Evolutionary conservation across 352 stramenopile genomes (phyloP), one percentile per base, ranked within the genome.

Genomic region (Phytopythium mirpurense): DNA sequence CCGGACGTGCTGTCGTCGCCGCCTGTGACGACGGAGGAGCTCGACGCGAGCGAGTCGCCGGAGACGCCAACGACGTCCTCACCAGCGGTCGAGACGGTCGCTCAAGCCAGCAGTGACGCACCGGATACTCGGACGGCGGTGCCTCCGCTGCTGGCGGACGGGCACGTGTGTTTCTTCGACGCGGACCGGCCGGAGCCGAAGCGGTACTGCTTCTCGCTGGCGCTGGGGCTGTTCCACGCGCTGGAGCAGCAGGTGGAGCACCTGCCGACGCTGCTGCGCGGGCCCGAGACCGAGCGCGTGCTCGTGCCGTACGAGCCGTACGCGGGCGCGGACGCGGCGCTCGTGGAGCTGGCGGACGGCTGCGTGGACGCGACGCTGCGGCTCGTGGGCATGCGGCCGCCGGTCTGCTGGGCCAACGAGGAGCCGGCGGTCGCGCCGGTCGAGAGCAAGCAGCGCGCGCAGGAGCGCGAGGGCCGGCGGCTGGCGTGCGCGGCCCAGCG

Each of bases 101-200:
- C 3, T 19, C 23, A 51, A 27, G 15, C 5, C 18, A 40, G 18
- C 45, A 9, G 9, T 5, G 29, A 32, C 5, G 9, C 29, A 32
- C 5, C 29, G 29, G 29, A 32, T 5, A n/a, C 0, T 47, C 11
- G 21, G 32, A 36, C 36, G 43, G 29, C 16, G 7, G 35, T 12
- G 46, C 63, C 15, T 21, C 66, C 77, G 8, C 80, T 87, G 27
- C 65, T 86, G 29, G 54, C 66, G 10, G 81, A 91, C 36, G 81
- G 81, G 18, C 53, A 74, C 48, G 56, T 89, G 29, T 91, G 81
- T 56, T 86, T 91, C 31, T 88, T 68, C 52, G 82, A 91, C 56
- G 61, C 62, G 3, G 70, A 86, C 23, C 63, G 78, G 32, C 52
- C 57, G n/a, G 63, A 78, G 18, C 70, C 78, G n/a, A 83, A 68